Evolutionary conservation across 2,329 filamentous ascomycete species (phyloP).

Genomic region (Epichloe amarillans): DNA sequence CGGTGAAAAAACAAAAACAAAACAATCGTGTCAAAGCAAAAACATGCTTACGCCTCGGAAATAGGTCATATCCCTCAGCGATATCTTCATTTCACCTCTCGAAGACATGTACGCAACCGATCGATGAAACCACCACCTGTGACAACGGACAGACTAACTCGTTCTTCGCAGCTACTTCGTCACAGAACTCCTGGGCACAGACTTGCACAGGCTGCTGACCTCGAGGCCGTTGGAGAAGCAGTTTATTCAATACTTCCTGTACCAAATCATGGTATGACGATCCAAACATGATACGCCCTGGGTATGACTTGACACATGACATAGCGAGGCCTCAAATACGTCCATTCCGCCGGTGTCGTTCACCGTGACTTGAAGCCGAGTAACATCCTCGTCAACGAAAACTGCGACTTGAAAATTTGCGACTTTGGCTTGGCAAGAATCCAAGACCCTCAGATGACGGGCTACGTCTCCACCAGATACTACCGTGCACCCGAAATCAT

Average conservation of each 20-base stretch:
- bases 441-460: slow-evolving; percentile 98
- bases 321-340: slow-evolving; percentile 94
- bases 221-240: slow-evolving; percentile 96
- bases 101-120: slow-evolving; percentile 73
- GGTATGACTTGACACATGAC: slow-evolving; percentile 8
- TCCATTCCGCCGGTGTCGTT: slow-evolving; percentile 94
- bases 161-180: slow-evolving; percentile 68
- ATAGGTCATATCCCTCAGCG: slow-evolving; percentile 91
- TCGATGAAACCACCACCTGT: slow-evolving; percentile 3
- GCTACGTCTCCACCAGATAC: slow-evolving; percentile 96
- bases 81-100: slow-evolving; percentile 98
- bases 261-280: slow-evolving; percentile 79
- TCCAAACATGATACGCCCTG: too few relatives aligned
- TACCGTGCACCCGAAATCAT: slow-evolving; percentile 98
- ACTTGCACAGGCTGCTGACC: slow-evolving; percentile 87
- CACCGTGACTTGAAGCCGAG: slow-evolving; percentile 96
- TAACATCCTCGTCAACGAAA: slow-evolving; percentile 99
- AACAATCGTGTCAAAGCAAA: background rate
- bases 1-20: background rate
- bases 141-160: slow-evolving; percentile 7
- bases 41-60: slow-evolving; percentile 6
- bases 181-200: slow-evolving; percentile 91
- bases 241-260: slow-evolving; percentile 99
- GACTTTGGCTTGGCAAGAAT: slow-evolving; percentile 96
- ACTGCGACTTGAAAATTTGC: slow-evolving; percentile 98